Percentiles rank a stretch among this genome's conserved stretches.
Evolutionary conservation across 2,329 filamentous ascomycete genomes (phyloP).

Genomic region (Scopulariopsis brevicaulis): DNA sequence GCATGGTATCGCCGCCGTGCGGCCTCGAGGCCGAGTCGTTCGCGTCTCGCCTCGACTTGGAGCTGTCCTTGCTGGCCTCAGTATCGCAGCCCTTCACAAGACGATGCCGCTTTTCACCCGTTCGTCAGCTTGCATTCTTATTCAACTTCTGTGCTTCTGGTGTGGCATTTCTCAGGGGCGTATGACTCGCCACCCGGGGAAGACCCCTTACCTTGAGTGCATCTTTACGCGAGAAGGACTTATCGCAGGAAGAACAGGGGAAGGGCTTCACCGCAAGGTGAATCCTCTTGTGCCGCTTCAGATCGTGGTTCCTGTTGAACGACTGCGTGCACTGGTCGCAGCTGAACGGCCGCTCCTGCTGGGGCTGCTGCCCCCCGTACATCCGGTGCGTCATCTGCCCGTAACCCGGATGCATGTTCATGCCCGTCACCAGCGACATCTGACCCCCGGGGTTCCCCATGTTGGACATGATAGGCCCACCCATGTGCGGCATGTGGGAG

Average conservation of each 20-base stretch:
- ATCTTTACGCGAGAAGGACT: constrained; percentile 94
- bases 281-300: constrained; percentile 93
- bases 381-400: constrained; percentile 41
- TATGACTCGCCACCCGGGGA: not conserved
- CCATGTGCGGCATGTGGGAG: constrained; percentile 10
- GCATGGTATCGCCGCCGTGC: not conserved
- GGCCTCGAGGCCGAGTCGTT: not conserved
- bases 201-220: constrained; percentile 70
- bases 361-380: constrained; percentile 30
- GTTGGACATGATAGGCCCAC: constrained; percentile 63
- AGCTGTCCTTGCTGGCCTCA: not conserved
- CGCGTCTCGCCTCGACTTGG: not conserved
- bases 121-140: not conserved
- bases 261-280: constrained; percentile 94
- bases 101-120: constrained; percentile 37
- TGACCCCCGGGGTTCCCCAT: constrained; percentile 62
- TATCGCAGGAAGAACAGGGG: constrained; percentile 82
- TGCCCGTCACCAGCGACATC: constrained; percentile 54
- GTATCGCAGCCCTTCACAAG: constrained; percentile 52
- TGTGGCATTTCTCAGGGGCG: not conserved
- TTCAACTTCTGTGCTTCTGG: not conserved
- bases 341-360: constrained; percentile 78
- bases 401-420: constrained; percentile 24
- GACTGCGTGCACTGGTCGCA: constrained; percentile 87
- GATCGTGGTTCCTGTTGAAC: constrained; percentile 92